Evolutionary conservation across 2,329 filamentous ascomycete genomes (phyloP).

Genomic region (Penicillium sp.): DNA sequence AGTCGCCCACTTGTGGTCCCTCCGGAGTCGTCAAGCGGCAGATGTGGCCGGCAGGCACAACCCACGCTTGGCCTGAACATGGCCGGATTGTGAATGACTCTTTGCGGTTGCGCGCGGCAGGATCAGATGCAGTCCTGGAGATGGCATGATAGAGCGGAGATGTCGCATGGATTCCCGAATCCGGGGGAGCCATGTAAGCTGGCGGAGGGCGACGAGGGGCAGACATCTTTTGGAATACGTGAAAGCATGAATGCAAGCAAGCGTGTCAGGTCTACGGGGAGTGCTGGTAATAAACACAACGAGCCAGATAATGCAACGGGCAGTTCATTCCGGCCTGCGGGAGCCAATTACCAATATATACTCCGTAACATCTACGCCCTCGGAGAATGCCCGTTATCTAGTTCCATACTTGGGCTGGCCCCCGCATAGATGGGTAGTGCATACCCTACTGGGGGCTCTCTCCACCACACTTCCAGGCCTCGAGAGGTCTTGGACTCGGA

Average conservation of each 20-base stretch:
- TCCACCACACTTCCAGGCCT: too few species aligned
- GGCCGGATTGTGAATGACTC: slow-evolving; percentile 65
- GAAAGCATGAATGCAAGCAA: background rate
- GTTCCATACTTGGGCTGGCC: slow-evolving; percentile 1
- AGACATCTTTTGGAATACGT: slow-evolving; percentile 22
- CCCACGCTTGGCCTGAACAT: slow-evolving; percentile 70
- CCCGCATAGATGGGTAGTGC: slow-evolving; percentile 8
- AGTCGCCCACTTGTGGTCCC: slow-evolving; percentile 76
- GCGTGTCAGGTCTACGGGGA: too few species aligned
- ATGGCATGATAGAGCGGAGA: slow-evolving; percentile 38
- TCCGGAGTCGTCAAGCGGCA: slow-evolving; percentile 71
- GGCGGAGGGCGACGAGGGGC: slow-evolving; percentile 35
- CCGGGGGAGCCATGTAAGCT: slow-evolving; percentile 38
- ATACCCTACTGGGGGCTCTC: too few species aligned
- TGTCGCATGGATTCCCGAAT: slow-evolving; percentile 37
- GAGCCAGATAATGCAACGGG: background rate
- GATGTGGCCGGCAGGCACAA: slow-evolving; percentile 64
- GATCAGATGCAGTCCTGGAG: slow-evolving; percentile 33
- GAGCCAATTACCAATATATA: background rate
- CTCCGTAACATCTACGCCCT: slow-evolving; percentile 2
- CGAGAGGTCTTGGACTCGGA: too few species aligned
- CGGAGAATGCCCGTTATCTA: slow-evolving; percentile 8
- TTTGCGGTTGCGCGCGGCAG: slow-evolving; percentile 30
- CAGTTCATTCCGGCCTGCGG: background rate
- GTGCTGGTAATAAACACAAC: too few species aligned